Percentiles rank a stretch among this genome's conserved stretches.
Evolutionary conservation across 306 rosid species (phyloP).

Genomic region (Lathyrus sativus): DNA sequence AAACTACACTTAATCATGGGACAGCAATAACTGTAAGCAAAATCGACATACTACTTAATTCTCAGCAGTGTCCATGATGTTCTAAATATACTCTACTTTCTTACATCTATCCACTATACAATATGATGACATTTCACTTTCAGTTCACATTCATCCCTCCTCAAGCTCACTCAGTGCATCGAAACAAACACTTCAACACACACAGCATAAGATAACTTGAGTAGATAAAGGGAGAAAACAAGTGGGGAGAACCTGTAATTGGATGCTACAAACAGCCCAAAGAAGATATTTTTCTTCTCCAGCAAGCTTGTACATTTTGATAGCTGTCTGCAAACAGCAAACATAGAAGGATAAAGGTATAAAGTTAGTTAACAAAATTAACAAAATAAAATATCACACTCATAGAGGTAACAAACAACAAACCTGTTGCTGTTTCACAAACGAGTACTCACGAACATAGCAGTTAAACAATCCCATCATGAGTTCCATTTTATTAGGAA

Average conservation of each 20-base stretch:
- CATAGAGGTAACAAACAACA: conserved; percentile 7
- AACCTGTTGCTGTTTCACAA: conserved; percentile 99
- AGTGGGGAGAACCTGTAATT: conserved; percentile 76
- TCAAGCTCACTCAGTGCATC: neutral
- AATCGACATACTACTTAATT: conserved; percentile 6
- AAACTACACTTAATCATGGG: neutral
- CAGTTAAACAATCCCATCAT: conserved; percentile 96
- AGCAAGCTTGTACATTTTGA: conserved; percentile 92
- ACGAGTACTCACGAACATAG: conserved; percentile 92
- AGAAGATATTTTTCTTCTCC: conserved; percentile 95
- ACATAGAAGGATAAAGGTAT: neutral
- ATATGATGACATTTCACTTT: conserved; percentile 16
- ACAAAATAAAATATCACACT: neutral
- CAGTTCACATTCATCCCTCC: conserved; percentile 5
- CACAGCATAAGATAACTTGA: conserved; percentile 13
- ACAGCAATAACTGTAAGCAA: conserved; percentile 13
- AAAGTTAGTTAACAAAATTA: neutral
- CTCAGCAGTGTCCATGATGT: conserved; percentile 9
- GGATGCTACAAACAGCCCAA: conserved; percentile 99
- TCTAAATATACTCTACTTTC: conserved; percentile 17
- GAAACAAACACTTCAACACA: conserved; percentile 18
- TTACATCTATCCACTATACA: conserved; percentile 14
- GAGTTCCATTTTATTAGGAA: conserved; percentile 72
- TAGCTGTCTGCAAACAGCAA: conserved; percentile 79
- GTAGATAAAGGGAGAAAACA: neutral